Percentiles rank a stretch among this genome's conserved stretches.
These are phyloP conservation scores for Pestalotiopsis sp. DNA, from an alignment of 2,329 filamentous ascomycete genomes.

Conservation along the genomic window DNA sequence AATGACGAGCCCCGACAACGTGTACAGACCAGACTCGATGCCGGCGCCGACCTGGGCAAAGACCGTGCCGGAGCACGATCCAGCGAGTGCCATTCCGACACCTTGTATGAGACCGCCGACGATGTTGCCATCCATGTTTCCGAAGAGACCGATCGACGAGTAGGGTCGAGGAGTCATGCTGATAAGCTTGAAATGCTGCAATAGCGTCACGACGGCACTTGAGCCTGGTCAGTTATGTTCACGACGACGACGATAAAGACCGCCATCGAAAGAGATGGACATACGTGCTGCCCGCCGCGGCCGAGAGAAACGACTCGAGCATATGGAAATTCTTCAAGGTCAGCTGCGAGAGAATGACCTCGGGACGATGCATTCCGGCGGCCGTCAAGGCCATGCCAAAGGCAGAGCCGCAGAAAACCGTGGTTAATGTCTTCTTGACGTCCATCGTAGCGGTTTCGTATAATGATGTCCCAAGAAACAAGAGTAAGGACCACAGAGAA, in stretches of 20 bases:
- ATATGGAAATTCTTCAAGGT: slow-evolving; percentile 64
- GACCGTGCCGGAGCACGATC: slow-evolving; percentile 67
- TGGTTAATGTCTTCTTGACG: background rate
- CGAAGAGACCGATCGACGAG: slow-evolving; percentile 54
- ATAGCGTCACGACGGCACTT: slow-evolving; percentile 29
- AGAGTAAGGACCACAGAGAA: background rate
- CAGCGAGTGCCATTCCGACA: slow-evolving; percentile 66
- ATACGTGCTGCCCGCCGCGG: slow-evolving; percentile 63
- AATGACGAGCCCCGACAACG: slow-evolving; percentile 54
- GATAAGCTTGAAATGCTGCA: slow-evolving; percentile 44
- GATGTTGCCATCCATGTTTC: slow-evolving; percentile 64
- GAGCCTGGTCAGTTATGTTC: background rate
- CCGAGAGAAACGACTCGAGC: slow-evolving; percentile 65
- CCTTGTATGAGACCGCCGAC: slow-evolving; percentile 64
- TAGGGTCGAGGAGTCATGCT: slow-evolving; percentile 49
- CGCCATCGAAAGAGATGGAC: slow-evolving; percentile 34
- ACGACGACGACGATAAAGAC: slow-evolving; percentile 28
- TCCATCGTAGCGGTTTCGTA: background rate
- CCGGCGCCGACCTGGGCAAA: slow-evolving; percentile 61
- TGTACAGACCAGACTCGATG: slow-evolving; percentile 51
- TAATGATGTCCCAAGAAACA: background rate
- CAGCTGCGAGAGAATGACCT: slow-evolving; percentile 63
- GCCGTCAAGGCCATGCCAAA: slow-evolving; percentile 65
- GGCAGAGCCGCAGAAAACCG: slow-evolving; percentile 50
- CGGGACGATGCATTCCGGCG: slow-evolving; percentile 61